Percentiles rank a stretch among this genome's conserved stretches.
phyloP scores from a whole-genome alignment of 106 monocot species.

The Dioscorea zingiberensis region DNA sequence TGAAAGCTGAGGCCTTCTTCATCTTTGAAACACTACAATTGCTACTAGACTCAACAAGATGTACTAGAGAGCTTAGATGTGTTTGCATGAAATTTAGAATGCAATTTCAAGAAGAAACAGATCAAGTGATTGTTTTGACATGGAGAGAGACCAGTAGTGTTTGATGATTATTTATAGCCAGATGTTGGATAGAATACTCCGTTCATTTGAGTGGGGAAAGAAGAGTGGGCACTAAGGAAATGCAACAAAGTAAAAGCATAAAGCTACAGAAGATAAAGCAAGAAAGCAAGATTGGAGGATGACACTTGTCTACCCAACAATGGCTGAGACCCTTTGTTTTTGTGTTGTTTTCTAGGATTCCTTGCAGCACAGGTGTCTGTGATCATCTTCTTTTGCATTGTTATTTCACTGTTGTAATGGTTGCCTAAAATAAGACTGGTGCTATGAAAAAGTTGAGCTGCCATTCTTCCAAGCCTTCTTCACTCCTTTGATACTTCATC shows the following conservation, averaged over 20 bases:
- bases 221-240: slow-evolving; percentile 7
- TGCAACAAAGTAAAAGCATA: background rate
- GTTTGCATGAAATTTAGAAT: background rate
- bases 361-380: background rate
- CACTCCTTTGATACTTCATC: too few species aligned
- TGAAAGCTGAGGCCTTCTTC: slow-evolving; percentile 52
- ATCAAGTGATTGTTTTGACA: slow-evolving; percentile 1
- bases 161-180: slow-evolving; percentile 4
- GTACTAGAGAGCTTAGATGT: background rate
- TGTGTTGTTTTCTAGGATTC: background rate
- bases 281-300: background rate
- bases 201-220: background rate
- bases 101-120: background rate
- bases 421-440: too few species aligned
- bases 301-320: background rate
- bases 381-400: background rate
- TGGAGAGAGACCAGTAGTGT: slow-evolving; percentile 4
- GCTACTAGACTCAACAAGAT: background rate
- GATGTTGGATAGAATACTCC: too few species aligned
- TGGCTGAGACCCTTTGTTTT: background rate
- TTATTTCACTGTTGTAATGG: background rate
- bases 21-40: slow-evolving; percentile 12
- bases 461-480: too few species aligned
- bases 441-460: too few species aligned
- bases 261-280: background rate